Evolutionary conservation across 345 rosid species (phyloP).

Genomic region (Rhodomyrtus tomentosa): DNA sequence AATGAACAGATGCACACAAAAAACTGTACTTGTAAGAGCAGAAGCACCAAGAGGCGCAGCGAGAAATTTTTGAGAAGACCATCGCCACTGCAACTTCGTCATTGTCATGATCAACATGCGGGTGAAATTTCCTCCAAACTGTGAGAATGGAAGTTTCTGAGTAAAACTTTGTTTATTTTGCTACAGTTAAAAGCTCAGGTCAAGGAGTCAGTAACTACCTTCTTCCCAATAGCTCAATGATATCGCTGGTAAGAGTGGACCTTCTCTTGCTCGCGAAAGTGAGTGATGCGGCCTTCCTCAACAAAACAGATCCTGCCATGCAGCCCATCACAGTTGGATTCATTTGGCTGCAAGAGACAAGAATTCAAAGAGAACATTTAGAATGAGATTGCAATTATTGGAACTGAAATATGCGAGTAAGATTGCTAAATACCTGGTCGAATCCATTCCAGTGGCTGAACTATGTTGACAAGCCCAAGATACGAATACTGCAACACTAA

Average conservation of each 20-base stretch:
- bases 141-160: not conserved
- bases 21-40: not conserved
- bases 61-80: not conserved
- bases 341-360: slow-evolving; percentile 10
- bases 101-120: not conserved
- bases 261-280: slow-evolving; percentile 61
- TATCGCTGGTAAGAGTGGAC: slow-evolving; percentile 78
- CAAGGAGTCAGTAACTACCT: slow-evolving; percentile 29
- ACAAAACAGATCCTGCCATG: slow-evolving; percentile 75
- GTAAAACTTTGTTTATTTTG: not conserved
- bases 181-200: not conserved
- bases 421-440: slow-evolving; percentile 23
- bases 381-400: not conserved
- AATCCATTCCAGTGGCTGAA: slow-evolving; percentile 15
- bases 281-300: slow-evolving; percentile 78
- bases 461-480: slow-evolving; percentile 68
- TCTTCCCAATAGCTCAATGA: slow-evolving; percentile 60
- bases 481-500: slow-evolving; percentile 76
- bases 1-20: not conserved
- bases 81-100: not conserved
- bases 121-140: slow-evolving; percentile 13
- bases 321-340: slow-evolving; percentile 80
- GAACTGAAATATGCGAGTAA: not conserved
- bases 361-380: not conserved
- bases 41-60: not conserved